Evolutionary conservation across 805 yeast genomes (phyloP), one percentile per base, ranked within the genome.

Genomic region (Tetrapisispora fleetii): DNA sequence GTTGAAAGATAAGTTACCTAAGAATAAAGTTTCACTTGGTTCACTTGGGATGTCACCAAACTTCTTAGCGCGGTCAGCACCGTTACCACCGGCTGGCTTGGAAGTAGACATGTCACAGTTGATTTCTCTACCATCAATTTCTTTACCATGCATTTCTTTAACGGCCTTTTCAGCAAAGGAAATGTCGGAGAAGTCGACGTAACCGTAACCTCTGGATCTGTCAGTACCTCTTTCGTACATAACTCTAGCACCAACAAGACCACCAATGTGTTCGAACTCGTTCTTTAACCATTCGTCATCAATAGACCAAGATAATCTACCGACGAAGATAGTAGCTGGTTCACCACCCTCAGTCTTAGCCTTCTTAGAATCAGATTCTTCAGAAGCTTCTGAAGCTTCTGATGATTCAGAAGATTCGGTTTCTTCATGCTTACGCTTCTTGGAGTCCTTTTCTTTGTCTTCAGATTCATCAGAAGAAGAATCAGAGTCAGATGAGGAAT

Each of bases 171-270:
- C 89, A 57, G 97, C 99, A 52, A 74, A 74, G 27, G 78, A 78
- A 63, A 79, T 80, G 61, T 76, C 71, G 59, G 80, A 88, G 65
- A 93, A 93, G 68, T 93, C 99, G 69, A 93, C 96, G 73, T 93
- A 93, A 68, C 95, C 95, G 77, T 86, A 91, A 69, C 99, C 99
- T 77, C 91, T 83, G 49, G 96, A 88, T 73, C 87, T 85, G 60
- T 90, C 93, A 51, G 95, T 79, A 53, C 84, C 85, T 73, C 93
- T 85, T 72, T 93, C 98, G 70, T 81, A 80, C 67, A 93, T 87
- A 57, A 93, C 96, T 74, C 99, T 83, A 57, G 98, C 97, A 60
- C 81, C 68, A 36, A 79, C 62, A 51, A 89, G 93, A 69, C 95
- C 96, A 46, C 91, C 95, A 48, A 70, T 62, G 53, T 76, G 78